These are phyloP conservation scores for Eragrostis nindensis DNA, from an alignment of 176 grass and related monocot species.

Conservation along the genomic window DNA sequence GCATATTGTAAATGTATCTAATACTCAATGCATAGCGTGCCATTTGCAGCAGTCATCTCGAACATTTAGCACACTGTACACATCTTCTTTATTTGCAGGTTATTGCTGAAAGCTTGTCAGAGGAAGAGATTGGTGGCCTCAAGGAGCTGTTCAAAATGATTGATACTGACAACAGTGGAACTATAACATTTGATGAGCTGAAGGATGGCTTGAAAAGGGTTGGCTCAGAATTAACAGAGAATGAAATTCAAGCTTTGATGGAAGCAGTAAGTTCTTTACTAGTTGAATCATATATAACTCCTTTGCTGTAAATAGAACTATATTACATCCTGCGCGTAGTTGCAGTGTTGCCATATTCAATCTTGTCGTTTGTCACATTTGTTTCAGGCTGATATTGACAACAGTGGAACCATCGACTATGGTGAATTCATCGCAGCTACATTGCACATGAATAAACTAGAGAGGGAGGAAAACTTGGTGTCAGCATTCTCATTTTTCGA, in stretches of 20 bases:
- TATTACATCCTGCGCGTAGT: neutral
- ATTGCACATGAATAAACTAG: slow-evolving; percentile 93
- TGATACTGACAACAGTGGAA: slow-evolving; percentile 92
- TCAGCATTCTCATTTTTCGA: slow-evolving; percentile 93
- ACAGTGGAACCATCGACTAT: slow-evolving; percentile 82
- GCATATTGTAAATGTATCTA: neutral
- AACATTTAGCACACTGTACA: neutral
- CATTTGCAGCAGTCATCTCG: slow-evolving; percentile 20
- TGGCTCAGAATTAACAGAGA: slow-evolving; percentile 91
- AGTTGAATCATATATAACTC: slow-evolving; percentile 12
- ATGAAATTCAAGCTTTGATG: slow-evolving; percentile 93
- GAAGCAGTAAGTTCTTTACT: slow-evolving; percentile 65
- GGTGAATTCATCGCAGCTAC: slow-evolving; percentile 95
- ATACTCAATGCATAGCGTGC: neutral
- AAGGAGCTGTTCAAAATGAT: slow-evolving; percentile 99
- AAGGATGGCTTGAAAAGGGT: slow-evolving; percentile 95
- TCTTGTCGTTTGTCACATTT: slow-evolving; percentile 23
- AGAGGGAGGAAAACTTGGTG: slow-evolving; percentile 88
- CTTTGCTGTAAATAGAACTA: neutral
- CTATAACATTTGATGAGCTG: slow-evolving; percentile 99
- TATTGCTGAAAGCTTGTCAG: slow-evolving; percentile 94
- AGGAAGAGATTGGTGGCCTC: slow-evolving; percentile 99
- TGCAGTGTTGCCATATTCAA: slow-evolving; percentile 9
- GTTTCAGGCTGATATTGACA: slow-evolving; percentile 85
- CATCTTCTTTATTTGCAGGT: slow-evolving; percentile 59